A percentile compares a stretch with the other conserved stretches of the same genome.
Evolutionary conservation across 805 yeast genomes (phyloP).

Genomic region (Wickerhamiella lipophila): DNA sequence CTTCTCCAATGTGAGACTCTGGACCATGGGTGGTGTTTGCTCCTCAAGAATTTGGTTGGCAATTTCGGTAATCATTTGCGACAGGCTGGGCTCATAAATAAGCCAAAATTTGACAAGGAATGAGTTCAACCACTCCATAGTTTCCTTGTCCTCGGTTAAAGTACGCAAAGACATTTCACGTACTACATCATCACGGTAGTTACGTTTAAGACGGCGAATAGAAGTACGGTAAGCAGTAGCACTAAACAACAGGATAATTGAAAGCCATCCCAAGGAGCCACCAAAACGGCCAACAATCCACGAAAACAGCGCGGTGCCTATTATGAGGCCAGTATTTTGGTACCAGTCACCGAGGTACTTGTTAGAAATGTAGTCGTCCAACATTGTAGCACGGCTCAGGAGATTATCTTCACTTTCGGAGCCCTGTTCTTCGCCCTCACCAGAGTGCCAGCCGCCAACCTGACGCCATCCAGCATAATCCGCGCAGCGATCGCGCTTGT

Average conservation of each 20-base stretch:
- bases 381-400: conserved; percentile 51
- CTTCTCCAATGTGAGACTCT: conserved; percentile 71
- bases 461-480: conserved; percentile 90
- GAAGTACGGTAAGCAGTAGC: conserved; percentile 71
- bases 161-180: conserved; percentile 70
- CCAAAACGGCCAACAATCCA: conserved; percentile 69
- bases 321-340: conserved; percentile 65
- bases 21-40: conserved; percentile 74
- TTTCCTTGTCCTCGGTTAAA: conserved; percentile 80
- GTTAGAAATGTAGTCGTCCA: conserved; percentile 68
- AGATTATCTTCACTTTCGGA: conserved; percentile 58
- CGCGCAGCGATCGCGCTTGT: conserved; percentile 40
- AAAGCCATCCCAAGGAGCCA: conserved; percentile 69
- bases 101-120: conserved; percentile 88
- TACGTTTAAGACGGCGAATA: conserved; percentile 62
- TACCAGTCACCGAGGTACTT: conserved; percentile 89
- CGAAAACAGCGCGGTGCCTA: conserved; percentile 55
- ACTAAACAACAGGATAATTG: conserved; percentile 50
- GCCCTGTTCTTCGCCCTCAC: conserved; percentile 32
- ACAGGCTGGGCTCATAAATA: conserved; percentile 74
- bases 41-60: conserved; percentile 74
- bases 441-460: conserved; percentile 68
- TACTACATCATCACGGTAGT: conserved; percentile 66
- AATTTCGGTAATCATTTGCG: conserved; percentile 74
- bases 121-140: conserved; percentile 90